Base-by-base conservation (phyloP, 169 alveolate species). In the Eimeria maxima region DNA sequence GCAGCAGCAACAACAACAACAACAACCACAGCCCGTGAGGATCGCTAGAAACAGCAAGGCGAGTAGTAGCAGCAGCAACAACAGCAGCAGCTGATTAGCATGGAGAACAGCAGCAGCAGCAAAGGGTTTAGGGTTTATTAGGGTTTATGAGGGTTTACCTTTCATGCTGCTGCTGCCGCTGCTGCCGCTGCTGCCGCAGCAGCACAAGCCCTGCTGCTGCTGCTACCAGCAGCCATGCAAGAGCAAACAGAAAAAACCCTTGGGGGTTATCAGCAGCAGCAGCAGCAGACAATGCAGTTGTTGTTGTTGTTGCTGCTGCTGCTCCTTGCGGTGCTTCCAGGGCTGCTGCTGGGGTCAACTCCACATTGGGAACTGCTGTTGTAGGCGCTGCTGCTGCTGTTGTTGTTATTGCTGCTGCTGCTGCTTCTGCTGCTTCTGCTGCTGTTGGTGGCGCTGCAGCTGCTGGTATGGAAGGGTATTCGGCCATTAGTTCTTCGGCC, bases 151-250 rank as follows among this genome's bases (percentile, higher is more conserved):
- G 57, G 57, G 57, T 50, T 50, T 50, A 78, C 89, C 65, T 38
- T 20, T 78, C 89, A 18, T 33, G 60, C 89, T 78, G 89, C 89
- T 27, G 65, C 67, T 57, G 60, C 38, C 89, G n/a, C n/a, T n/a
- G n/a, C n/a, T n/a, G n/a, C n/a, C n/a, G 57, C 65, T 78, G 60
- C 65, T 44, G 89, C 89, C 89, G 89, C 65, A 44, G 89, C 45
- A 78, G 89, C 10, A 78, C 89, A 4, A 45, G 67, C 24, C 67
- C 89, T 44, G 89, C 89, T 16, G 65, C 89, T 20, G 33, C 67
- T 78, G 89, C 89, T 78, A 78, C 89, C 89, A 78, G 63, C 65
- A 78, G 33, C 89, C 89, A 78, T 13, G 89, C 89, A 20, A 47
- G 24, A 38, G 65, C 57, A 78, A 78, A 78, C 27, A 78, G 65